A percentile compares a stretch with the other conserved stretches of the same genome.
Evolutionary conservation across 352 stramenopile genomes (phyloP).

Genomic region (Halophytophthora polymorphica): DNA sequence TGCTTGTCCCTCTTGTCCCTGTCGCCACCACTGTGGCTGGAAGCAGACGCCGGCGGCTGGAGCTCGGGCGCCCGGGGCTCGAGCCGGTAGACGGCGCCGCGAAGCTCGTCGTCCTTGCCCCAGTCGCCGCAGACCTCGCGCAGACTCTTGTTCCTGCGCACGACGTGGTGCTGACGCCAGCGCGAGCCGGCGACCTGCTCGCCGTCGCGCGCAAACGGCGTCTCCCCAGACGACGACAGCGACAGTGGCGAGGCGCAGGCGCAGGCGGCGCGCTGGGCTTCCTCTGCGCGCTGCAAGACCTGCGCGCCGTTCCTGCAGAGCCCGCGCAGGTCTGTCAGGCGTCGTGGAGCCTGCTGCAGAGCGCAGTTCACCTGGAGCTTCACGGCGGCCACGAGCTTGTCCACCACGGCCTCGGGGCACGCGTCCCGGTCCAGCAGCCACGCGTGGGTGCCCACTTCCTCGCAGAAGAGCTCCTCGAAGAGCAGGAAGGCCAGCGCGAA

Average conservation of each 20-base stretch:
- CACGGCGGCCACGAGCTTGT: slow-evolving; percentile 38
- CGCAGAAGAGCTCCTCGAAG: slow-evolving; percentile 69
- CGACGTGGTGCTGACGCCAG: slow-evolving; percentile 21
- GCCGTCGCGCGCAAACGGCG: slow-evolving; percentile 1
- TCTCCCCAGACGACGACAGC: slow-evolving; percentile 1
- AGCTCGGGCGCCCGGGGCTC: slow-evolving; percentile 29
- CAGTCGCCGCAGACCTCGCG: slow-evolving; percentile 15
- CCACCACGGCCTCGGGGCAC: slow-evolving; percentile 37
- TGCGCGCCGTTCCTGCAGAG: slow-evolving; percentile 43
- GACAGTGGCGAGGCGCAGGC: not conserved
- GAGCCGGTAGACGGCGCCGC: slow-evolving; percentile 14
- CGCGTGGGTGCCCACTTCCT: slow-evolving; percentile 36
- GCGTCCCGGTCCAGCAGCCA: slow-evolving; percentile 26
- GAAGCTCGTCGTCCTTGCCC: slow-evolving; percentile 12
- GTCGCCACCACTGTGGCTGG: not conserved
- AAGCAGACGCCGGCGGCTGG: slow-evolving; percentile 12
- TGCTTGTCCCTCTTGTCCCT: slow-evolving; percentile 4
- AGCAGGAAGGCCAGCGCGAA: slow-evolving; percentile 60
- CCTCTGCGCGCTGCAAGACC: slow-evolving; percentile 20
- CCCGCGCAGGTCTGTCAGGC: slow-evolving; percentile 34
- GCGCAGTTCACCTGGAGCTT: slow-evolving; percentile 33
- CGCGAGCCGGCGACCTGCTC: slow-evolving; percentile 13
- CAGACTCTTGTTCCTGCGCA: slow-evolving; percentile 20
- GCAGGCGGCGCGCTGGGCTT: slow-evolving; percentile 1
- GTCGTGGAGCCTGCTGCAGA: slow-evolving; percentile 44